Evolutionary conservation across 768 basidiomycete genomes (phyloP), one percentile per base, ranked within the genome.

Genomic region (Peribolospora baueri): DNA sequence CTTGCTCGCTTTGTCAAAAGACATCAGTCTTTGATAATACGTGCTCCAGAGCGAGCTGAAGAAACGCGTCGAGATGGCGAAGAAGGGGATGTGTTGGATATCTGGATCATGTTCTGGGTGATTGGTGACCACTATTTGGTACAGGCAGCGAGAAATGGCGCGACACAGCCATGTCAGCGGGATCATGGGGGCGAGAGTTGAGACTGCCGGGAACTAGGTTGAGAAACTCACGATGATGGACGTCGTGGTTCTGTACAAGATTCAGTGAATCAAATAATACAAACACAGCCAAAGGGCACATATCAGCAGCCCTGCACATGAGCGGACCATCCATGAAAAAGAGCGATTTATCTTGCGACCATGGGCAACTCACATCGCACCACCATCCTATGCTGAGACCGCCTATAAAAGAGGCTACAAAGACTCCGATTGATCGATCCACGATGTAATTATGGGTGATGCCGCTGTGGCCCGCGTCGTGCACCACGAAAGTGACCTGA

Each of bases 321-420:
- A 87, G 93, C 54, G 97, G 71, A 4, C 93, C 93, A 37, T 91
- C 93, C 50, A 88, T 71, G 63, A 80, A 85, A 80, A 85, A 76
- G 0, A 56, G 47, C 8, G 43, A 51, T 8, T 37, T 43, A 53
- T n/a, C 37, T 42, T 13, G 41, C 13, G 39, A n/a, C 25, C 13
- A 9, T 46, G 25, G 36, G 10, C 8, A 39, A 78, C 87, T 70
- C 62, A 90, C 88, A 66, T 88, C 76, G 46, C 86, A 84, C 91
- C 91, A 98, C 93, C 93, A 98, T 46, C 88, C 85, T 36, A 93
- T 74, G 65, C 88, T 93, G 53, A 98, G 71, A 4, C 93, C 93
- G 37, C 93, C 93, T 50, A 88, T 71, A 63, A 80, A 85, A 65
- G 87, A 76, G 0, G 91, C 84, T 48, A 95, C 70, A 41, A 79